phyloP scores from a whole-genome alignment of 768 basidiomycete species.

The Fomitopsis pulvina region DNA sequence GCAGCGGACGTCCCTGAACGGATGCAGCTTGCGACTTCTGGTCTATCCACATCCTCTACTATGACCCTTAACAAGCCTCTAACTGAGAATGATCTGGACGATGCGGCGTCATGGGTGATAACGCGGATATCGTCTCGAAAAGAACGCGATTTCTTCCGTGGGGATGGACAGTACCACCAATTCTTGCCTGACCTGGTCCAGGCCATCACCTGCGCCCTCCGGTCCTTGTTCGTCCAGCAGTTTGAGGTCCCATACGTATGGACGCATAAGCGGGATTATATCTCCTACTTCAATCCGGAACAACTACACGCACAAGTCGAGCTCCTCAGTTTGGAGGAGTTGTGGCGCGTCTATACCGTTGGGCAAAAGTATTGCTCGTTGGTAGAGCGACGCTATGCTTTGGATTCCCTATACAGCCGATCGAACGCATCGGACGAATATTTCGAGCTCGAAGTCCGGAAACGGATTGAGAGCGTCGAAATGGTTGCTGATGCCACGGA shows the following conservation, averaged over 20 bases:
- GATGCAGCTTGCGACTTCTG: constrained; percentile 86
- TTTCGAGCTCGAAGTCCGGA: constrained; percentile 62
- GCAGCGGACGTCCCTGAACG: constrained; percentile 90
- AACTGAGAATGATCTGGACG: constrained; percentile 65
- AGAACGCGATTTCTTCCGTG: constrained; percentile 65
- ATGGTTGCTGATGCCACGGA: constrained; percentile 86
- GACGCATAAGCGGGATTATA: constrained; percentile 88
- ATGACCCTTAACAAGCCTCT: constrained; percentile 57
- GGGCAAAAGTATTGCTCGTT: constrained; percentile 89
- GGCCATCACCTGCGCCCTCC: constrained; percentile 74
- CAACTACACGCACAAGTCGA: constrained; percentile 58
- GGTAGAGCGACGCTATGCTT: constrained; percentile 59
- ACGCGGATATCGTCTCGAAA: constrained; percentile 68
- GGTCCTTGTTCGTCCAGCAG: constrained; percentile 79
- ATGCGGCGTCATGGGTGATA: constrained; percentile 86
- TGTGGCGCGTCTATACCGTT: constrained; percentile 89
- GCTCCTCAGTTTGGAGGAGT: constrained; percentile 69
- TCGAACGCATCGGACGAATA: constrained; percentile 68
- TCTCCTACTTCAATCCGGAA: constrained; percentile 70
- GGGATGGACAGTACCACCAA: constrained; percentile 50
- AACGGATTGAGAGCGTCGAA: constrained; percentile 75
- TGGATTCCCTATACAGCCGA: constrained; percentile 60
- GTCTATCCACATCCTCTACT: constrained; percentile 62
- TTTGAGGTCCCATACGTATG: constrained; percentile 95
- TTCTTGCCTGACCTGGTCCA: constrained; percentile 64